Percentiles rank a stretch among this genome's conserved stretches.
Conservation (phyloP, 345 rosid genomes). For the Lepidium africanum region DNA sequence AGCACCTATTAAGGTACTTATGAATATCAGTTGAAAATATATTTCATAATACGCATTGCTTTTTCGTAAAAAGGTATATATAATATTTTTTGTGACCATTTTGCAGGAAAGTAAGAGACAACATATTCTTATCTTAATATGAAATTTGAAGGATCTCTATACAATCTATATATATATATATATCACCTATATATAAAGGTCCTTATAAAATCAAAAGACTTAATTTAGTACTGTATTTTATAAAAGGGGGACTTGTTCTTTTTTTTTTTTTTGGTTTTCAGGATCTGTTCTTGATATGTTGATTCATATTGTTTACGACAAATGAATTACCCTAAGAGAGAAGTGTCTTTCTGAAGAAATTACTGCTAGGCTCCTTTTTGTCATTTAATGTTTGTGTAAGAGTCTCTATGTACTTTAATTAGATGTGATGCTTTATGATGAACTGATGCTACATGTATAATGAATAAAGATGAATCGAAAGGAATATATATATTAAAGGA, state of each 20-base stretch:
- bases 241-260: too few relatives aligned
- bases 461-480: too few relatives aligned
- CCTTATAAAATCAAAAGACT: not conserved
- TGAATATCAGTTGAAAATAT: not conserved
- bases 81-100: not conserved
- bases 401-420: not conserved
- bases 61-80: not conserved
- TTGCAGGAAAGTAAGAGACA: slow-evolving; percentile 17
- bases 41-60: not conserved
- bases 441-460: too few relatives aligned
- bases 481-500: not conserved
- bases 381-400: not conserved
- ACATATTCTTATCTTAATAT: not conserved
- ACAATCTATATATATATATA: too few relatives aligned
- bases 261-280: too few relatives aligned
- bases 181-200: not conserved
- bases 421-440: not conserved
- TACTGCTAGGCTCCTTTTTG: not conserved
- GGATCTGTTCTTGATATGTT: slow-evolving; percentile 10
- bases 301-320: not conserved
- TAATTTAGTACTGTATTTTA: not conserved
- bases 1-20: not conserved
- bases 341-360: not conserved
- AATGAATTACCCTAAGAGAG: not conserved
- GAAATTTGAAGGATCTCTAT: too few relatives aligned